Conservation (phyloP, 2,329 filamentous ascomycete genomes). For the Aureobasidium lini region DNA sequence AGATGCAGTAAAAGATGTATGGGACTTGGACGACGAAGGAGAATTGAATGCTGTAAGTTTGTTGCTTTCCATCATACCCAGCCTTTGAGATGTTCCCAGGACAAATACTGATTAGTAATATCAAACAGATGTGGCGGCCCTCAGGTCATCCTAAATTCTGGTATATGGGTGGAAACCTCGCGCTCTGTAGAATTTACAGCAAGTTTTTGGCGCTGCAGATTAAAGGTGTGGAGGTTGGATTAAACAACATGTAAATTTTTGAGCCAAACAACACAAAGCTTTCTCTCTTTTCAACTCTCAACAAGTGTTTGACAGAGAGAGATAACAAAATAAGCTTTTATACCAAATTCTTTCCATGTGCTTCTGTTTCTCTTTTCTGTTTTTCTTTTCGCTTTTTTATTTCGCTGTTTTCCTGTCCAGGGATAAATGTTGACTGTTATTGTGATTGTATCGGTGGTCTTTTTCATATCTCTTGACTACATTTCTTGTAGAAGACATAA, state of each 20-base stretch:
- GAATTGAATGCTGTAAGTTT: conserved; percentile 25
- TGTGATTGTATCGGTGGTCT: too few species aligned
- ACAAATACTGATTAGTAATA: neutral
- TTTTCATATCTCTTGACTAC: too few species aligned
- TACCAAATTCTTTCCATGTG: too few species aligned
- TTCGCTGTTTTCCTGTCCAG: too few species aligned
- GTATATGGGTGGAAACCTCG: conserved; percentile 34
- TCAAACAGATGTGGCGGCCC: conserved; percentile 31
- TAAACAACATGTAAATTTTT: conserved; percentile 11
- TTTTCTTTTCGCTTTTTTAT: too few species aligned
- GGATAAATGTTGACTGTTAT: too few species aligned
- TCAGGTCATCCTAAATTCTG: conserved; percentile 33
- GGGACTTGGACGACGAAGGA: conserved; percentile 33
- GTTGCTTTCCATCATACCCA: neutral
- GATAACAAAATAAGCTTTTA: too few species aligned
- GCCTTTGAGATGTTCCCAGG: neutral
- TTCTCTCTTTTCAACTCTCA: too few species aligned
- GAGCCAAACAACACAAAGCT: too few species aligned
- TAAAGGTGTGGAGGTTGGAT: conserved; percentile 32
- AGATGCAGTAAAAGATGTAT: conserved; percentile 46
- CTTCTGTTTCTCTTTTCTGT: too few species aligned
- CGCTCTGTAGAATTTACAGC: conserved; percentile 29
- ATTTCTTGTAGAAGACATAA: too few species aligned
- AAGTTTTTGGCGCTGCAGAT: conserved; percentile 35
- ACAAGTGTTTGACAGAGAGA: too few species aligned